Evolutionary conservation across 768 basidiomycete species (phyloP), one percentile per base, ranked within the genome.

Genomic region (Tylopilus plumbeoviolaceoides): DNA sequence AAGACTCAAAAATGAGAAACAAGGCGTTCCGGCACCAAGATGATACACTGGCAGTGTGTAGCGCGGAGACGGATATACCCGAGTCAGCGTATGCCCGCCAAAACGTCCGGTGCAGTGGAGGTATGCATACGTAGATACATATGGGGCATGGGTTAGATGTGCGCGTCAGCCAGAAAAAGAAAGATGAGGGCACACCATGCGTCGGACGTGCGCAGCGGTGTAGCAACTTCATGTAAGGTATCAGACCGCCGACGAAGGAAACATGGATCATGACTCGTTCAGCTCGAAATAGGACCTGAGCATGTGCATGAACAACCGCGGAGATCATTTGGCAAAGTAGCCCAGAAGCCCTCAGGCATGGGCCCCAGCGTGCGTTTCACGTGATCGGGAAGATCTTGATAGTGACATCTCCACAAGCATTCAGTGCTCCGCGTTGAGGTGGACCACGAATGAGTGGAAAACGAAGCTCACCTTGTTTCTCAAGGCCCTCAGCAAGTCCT

Each of bases 241-340:
- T 14, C 11, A 1, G 25, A 27, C 20, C 5, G 7, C 20, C 2
- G 14, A 12, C 15, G 9, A 21, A 2, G 33, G 8, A 31, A 4
- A 45, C 46, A 28, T n/a, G n/a, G 30, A 48, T 68, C 57, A 69
- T 39, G 58, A 75, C 50, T 83, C 85, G 47, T 75, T 73, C 46
- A 89, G 74, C 56, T 91, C 86, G 63, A 94, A 98, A 70, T 98
- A 98, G 38, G 80, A 72, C 65, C 84, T 82, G 74, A 98, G 98
- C 87, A 94, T 94, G 66, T 98, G 94, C 45, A 97, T 74, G 78
- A 99, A 92, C 9, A 98, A 78, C 15, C 73, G 76, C 14, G 97
- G 97, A 73, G 88, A 98, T n/a, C 94, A 84, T 28, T 83, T 78
- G 3, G 95, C 98, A 67, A 98, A 99, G 70, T 98, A 99, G 1